Evolutionary conservation across 2,329 filamentous ascomycete genomes (phyloP), one percentile per base, ranked within the genome.

Genomic region (Cryoendolithus antarcticus): DNA sequence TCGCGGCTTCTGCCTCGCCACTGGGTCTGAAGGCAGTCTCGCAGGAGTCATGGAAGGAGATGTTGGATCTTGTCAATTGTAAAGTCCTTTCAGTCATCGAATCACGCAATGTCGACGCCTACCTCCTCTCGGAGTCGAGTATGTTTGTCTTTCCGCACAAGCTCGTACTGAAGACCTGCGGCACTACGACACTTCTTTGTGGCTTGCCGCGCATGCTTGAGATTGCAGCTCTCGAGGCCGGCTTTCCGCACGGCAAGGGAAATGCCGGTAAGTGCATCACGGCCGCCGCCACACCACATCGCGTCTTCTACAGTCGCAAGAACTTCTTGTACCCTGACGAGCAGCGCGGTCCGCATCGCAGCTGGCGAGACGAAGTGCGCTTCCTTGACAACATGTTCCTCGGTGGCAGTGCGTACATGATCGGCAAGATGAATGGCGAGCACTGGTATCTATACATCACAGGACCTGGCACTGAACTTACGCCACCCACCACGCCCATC

Each of bases 131-230:
- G 47, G 91, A 98, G 67, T 96, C 91, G 31, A 96, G 91, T 82
- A 94, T 98, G 88, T 98, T 98, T 60, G 86, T 98, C 53, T 98
- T 94, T 63, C 86, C 88, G n/a, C 91, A 98, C 75, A 98, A 98
- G 72, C 75, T 98, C 48, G 94, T 98, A 44, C 71, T 98, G 50
- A 98, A 98, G 75, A 98, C 91, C 6, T 98, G 91, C 56, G 91
- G 91, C 44, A 98, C 91, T 15, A 98, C 91, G 10, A 98, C 91
- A 2, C 69, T 98, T 39, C 75, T 98, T 6, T 80, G 83, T 35
- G 91, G 91, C 12, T 73, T 98, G 34, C 85, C 86, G 50, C 85
- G 86, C 50, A 81, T 98, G 61, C 72, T 98, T 39, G 86, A 93
- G 60, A 94, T 96, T 55, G 91, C 91, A 21, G 84, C 86, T 35